Base-by-base conservation (phyloP, 768 basidiomycete genomes). In the Zangia roseola region DNA sequence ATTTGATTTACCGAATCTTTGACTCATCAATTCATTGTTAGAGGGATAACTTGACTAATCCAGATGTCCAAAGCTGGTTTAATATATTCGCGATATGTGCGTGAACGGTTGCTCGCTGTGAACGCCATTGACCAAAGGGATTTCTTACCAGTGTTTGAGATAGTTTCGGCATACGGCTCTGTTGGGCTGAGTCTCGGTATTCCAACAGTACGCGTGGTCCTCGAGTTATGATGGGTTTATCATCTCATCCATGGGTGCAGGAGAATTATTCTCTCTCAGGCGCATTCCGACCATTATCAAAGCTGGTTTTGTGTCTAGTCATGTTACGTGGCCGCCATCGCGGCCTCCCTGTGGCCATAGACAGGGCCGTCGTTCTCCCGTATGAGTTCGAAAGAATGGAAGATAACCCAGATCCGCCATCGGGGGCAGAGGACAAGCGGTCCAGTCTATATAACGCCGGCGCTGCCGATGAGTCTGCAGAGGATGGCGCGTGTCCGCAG, bases 291-390 rank as follows among this genome's bases (percentile, higher is more conserved):
- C 80, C 86, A 0, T 68, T 97, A 6, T 94, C 93, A 0, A 98
- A 98, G 67, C 77, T 98, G 30, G 83, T 98, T 48, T 57, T 97
- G 23, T 85, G 83, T 61, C 66, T 80, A 10, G 92, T 98, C 56
- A 98, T 98, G 91, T 78, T 99, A 52, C 88, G 97, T 49, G 93
- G 94, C 8, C 81, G 92, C 12, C 94, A 97, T 67, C 85, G 94
- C 40, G 91, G 91, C 31, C 71, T 93, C 7, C 91, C 91, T 0
- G 85, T 89, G 19, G 91, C 90, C 9, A 91, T 94, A 40, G 91
- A 93, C 68, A 82, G 93, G 44, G 90, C 93, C 0, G 80, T 94
- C 43, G 76, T 94, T 62, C 75, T 94, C 16, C 92, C 91, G 1
- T 73, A 72, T 30, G 90, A 91, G 49, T 80, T 80, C 50, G 58